Evolutionary conservation across 768 basidiomycete species (phyloP), one percentile per base, ranked within the genome.

Genomic region (Boletus rufocinnamomeus): DNA sequence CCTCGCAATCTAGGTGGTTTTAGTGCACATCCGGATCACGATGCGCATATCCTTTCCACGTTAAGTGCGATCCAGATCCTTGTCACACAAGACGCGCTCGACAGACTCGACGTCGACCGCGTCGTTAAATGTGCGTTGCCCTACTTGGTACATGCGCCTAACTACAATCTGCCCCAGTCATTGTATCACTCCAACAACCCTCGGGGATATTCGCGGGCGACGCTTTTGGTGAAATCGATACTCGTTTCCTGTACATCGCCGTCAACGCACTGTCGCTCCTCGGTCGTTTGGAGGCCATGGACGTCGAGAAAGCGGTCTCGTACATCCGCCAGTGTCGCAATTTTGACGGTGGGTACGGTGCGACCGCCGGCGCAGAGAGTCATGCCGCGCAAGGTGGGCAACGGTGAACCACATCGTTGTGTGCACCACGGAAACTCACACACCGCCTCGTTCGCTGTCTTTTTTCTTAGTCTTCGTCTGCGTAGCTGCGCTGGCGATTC

Each of bases 281-380:
- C 14, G 90, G 90, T 2, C 79, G 81, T 34, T 77, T 97, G 37
- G 80, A 87, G 59, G 79, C 80, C 23, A 76, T 98, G 45, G 85
- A 94, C 61, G 74, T 75, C 52, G 84, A 86, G 30, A 83, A 79
- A 66, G 86, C 91, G 0, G 83, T 91, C 10, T 77, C 74, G 8
- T 93, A 96, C 72, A 83, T 98, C 45, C 71, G 74, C 25, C 77
- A 81, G 37, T 98, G 97, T 74, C 82, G 80, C 68, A 99, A 98
- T 72, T 98, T 94, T 71, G 97, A 99, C 69, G 95, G 95, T 5
- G 97, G 94, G 0, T 99, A 96, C 67, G 96, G 97, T 27, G 86
- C 80, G 47, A 73, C 77, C 17, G 80, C 85, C 17, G 97, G 95
- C 0, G 94, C 91, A 1, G 97, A 99, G 75, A 94, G 90, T 59